Base-by-base conservation (phyloP, 2,329 filamentous ascomycete genomes). In the Neonectria ditissima region DNA sequence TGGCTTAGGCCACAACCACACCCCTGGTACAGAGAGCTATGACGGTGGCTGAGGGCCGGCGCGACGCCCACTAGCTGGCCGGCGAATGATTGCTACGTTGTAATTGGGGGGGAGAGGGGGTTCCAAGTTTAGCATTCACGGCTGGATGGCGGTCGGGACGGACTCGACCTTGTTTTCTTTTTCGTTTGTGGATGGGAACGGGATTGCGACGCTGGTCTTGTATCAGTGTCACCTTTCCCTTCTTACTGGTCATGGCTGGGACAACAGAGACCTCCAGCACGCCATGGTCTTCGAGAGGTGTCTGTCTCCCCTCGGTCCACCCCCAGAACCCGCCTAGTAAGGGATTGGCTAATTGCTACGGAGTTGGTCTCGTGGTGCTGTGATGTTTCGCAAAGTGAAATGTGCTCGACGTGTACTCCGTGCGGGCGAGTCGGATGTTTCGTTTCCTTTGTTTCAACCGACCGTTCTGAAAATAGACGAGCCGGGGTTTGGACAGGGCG, bases 381-480 rank as follows among this genome's bases (percentile, higher is more conserved):
- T 48, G 24, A 30, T 48, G 45, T 45, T 24, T 26, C 43, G 43
- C 43, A 45, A 24, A 14, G 18, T 16, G 34, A 37, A 37, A 37
- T n/a, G 2, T 14, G 18, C 20, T 22, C 20, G 22, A 45, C 22
- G 34, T 41, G 51, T 43, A n/a, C n/a, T n/a, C n/a, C n/a, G n/a
- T n/a, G n/a, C n/a, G n/a, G n/a, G 14, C 43, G 24, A 45, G 53
- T 34, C 18, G 20, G 7, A 43, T 37, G 37, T 54, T 54, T 54
- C 51, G 22, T 44, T 50, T 48, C 54, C 18, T 47, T 56, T 62
- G 59, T 62, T 62, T 62, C 53, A 34, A 47, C 20, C 18, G 16
- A 24, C 6, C 4, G 24, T 26, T 57, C 59, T 62, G 52, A 54
- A 62, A 62, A 62, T 62, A 62, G 59, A 62, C 24, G 10, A 9